phyloP scores from a whole-genome alignment of 176 grass and related monocot genomes.

The Microstegium vimineum region DNA sequence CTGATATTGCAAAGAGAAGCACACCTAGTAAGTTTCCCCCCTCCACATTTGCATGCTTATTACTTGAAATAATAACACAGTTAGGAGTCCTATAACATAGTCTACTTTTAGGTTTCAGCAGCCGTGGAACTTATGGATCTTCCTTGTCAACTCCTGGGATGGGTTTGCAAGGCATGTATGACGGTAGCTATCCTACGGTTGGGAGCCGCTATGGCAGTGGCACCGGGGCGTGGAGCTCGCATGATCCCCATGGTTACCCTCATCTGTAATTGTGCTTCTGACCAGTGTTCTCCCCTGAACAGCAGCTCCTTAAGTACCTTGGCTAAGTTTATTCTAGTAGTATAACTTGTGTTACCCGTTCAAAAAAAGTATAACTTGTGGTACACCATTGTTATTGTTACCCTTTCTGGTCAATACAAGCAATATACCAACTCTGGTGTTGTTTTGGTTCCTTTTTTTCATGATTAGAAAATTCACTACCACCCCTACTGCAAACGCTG shows the following conservation, averaged over 20 bases:
- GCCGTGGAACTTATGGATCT: slow-evolving; percentile 38
- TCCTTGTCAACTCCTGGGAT: slow-evolving; percentile 27
- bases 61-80: not conserved
- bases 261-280: slow-evolving; percentile 10
- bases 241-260: slow-evolving; percentile 28
- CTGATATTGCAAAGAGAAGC: slow-evolving; percentile 52
- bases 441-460: not conserved
- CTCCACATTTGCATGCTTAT: not conserved
- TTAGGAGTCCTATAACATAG: slow-evolving; percentile 15
- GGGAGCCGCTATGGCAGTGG: slow-evolving; percentile 39
- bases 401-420: not conserved
- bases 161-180: slow-evolving; percentile 39
- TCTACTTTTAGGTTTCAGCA: slow-evolving; percentile 41
- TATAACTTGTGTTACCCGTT: slow-evolving; percentile 16
- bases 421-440: not conserved
- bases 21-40: slow-evolving; percentile 30
- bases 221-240: slow-evolving; percentile 34
- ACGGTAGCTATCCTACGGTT: slow-evolving; percentile 28
- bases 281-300: not conserved
- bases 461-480: too few relatives aligned
- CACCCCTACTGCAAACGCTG: too few relatives aligned
- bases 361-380: not conserved
- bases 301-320: not conserved
- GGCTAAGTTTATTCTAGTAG: not conserved
- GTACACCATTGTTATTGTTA: not conserved